Base-by-base conservation (phyloP, 2,329 filamentous ascomycete genomes). In the Epicoccum sorghinum region DNA sequence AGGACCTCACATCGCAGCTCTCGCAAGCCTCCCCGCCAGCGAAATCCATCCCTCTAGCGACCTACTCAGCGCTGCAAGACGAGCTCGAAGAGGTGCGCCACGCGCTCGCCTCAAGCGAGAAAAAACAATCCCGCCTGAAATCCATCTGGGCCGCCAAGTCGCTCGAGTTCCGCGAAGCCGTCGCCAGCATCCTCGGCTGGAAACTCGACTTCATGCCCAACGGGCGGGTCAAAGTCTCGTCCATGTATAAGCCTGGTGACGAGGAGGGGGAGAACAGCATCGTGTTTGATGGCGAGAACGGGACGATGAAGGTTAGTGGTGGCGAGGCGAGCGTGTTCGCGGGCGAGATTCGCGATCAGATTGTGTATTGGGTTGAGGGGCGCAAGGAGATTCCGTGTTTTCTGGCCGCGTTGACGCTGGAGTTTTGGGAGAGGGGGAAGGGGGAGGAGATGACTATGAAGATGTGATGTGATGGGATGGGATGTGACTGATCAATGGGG, bases 271-370 rank as follows among this genome's bases (percentile, higher is more conserved):
- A 74, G 58, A 84, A 86, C 57, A 83, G 79, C 4, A 86, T 87
- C 40, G 86, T 96, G 0, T 97, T 97, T 73, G 92, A 96, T 75
- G 92, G 92, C 46, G 92, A 97, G 77, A 87, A 89, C 53, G 95
- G 93, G 7, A 97, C 93, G 1, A 99, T 99, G 95, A 99, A 99
- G 82, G 90, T 99, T 52, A 90, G 89, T 30, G 95, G 95, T 1
- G 95, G 95, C 0, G 90, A 92, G 1, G 85, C 90, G 69, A 96
- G 91, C 70, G 82, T 86, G 10, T 99, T 99, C 75, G 95, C 93
- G 1, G 79, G 85, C 50, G 88, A 92, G 75, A 96, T 99, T 59
- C 84, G 84, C 61, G 89, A 91, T 68, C 85, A 93, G 72, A 93
- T 97, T 68, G 89, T 91, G 61, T 98, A 96, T 75, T 99, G 95